Base-by-base conservation (phyloP, 306 rosid species). In the Rubus idaeus region DNA sequence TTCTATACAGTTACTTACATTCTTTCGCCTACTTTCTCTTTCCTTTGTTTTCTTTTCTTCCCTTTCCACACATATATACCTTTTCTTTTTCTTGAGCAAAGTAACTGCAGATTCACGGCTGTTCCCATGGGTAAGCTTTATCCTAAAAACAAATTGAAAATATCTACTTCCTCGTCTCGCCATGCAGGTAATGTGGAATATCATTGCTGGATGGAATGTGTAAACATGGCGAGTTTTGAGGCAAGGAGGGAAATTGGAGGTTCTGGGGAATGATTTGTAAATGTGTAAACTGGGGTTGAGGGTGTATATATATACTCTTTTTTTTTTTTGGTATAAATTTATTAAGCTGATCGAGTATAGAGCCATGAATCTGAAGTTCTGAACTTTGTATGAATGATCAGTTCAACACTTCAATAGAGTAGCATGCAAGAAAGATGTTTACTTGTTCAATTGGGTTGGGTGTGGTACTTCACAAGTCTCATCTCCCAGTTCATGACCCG, bases 1-100 rank as follows among this genome's bases (percentile, higher is more conserved):
- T 60, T 72, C 30, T 47, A 74, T 70, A 70, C 44, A 56, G 57
- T 64, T 30, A 57, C 55, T 67, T 77, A 73, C 72, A 68, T 83
- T 68, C 61, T 26, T 75, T 65, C 40, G n/a, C 57, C 23, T 6
- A 5, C 5, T 17, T 64, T 35, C 2, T 30, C 18, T 9, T 37
- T 9, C 17, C 14, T 13, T 16, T 10, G 3, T 51, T 51, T 23
- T 23, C 40, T 14, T 35, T 10, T 5, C 42, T 11, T 68, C 5
- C n/a, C 42, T 26, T 13, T 12, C 12, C 16, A 60, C 35, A 17
- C 39, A 1, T 39, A 1, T n/a, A 6, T 26, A 0, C 10, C 10
- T 3, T 39, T 72, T 37, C 18, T 4, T 53, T 40, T 55, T 23
- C 16, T 73, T 16, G 4, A 57, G 68, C 53, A 57, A 37, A 23